Evolutionary conservation across 2,329 filamentous ascomycete species (phyloP).

Genomic region (Periconia sp.): DNA sequence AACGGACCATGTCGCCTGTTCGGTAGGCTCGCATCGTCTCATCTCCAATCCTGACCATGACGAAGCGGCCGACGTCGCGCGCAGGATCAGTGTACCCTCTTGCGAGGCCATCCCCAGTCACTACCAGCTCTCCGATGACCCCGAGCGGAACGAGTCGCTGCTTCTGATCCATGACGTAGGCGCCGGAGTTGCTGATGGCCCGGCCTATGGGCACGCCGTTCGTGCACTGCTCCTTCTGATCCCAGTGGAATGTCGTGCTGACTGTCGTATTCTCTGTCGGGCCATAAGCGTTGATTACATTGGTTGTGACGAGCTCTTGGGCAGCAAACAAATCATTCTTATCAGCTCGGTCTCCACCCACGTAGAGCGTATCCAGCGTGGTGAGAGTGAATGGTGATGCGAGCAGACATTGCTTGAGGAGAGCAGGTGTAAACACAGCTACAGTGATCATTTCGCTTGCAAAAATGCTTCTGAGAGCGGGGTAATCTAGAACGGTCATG

Average conservation of each 20-base stretch:
- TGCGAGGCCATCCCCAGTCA: slow-evolving; percentile 53
- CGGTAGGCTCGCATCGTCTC: slow-evolving; percentile 5
- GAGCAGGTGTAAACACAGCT: slow-evolving; percentile 41
- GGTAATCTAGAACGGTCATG: slow-evolving; percentile 26
- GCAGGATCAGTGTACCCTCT: slow-evolving; percentile 12
- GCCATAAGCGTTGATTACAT: slow-evolving; percentile 14
- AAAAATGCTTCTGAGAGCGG: slow-evolving; percentile 23
- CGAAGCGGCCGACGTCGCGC: neutral
- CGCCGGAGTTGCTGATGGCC: slow-evolving; percentile 46
- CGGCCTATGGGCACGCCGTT: slow-evolving; percentile 44
- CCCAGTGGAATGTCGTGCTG: slow-evolving; percentile 12
- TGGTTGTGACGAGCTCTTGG: neutral
- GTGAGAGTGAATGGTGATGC: neutral
- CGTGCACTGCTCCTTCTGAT: slow-evolving; percentile 2
- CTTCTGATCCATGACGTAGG: slow-evolving; percentile 52
- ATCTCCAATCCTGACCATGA: neutral
- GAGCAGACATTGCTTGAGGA: neutral
- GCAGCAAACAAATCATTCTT: neutral
- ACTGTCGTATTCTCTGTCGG: slow-evolving; percentile 26
- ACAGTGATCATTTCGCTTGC: no score
- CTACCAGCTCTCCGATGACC: slow-evolving; percentile 51
- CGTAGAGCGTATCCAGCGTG: neutral
- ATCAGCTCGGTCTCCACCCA: neutral
- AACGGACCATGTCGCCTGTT: slow-evolving; percentile 16
- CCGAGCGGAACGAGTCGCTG: slow-evolving; percentile 10